Evolutionary conservation across 305 asterid genomes (phyloP), one percentile per base, ranked within the genome.

Genomic region (Rubia peregrina): DNA sequence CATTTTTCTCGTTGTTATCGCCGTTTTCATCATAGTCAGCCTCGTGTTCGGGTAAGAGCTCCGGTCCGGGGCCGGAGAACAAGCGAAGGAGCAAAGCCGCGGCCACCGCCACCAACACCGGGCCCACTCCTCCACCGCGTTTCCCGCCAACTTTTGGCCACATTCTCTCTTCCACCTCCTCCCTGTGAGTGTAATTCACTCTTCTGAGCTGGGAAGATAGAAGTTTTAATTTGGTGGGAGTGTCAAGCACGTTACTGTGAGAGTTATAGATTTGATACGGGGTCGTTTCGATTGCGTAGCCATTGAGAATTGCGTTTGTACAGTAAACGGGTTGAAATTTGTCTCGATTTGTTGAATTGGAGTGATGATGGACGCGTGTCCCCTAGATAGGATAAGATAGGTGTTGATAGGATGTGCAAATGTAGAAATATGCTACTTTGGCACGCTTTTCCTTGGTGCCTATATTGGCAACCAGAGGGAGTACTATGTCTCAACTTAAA

Each of bases 51-150:
- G 88, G 82, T 36, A 82, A 74, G 36, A 83, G 63, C 76, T 73
- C 92, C 57, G 89, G 91, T 10, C 90, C 96, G 2, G 95, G 92
- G 10, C 76, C 79, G 49, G 95, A 84, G 83, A 93, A 80, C 49
- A 91, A 74, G 66, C 98, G 96, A 80, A 93, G 86, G 70, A 93
- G 82, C 69, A 90, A 77, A 26, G 96, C 91, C 64, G 94, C 97
- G 80, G 94, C 95, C 1, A 80, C 95, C 22, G 97, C 98, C 60
- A 82, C 94, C 81, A 93, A 82, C 43, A 93, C 76, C 82, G 89
- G 94, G 68, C 95, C 98, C 5, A 88, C 72, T 74, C 98, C 98
- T 13, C 89, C 98, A 19, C 87, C 88, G 41, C 88, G 86, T 82
- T 87, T 87, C 77, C 89, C 91, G 84, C 87, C 89, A 78, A 89